A percentile compares a stretch with the other conserved stretches of the same genome.
Evolutionary conservation across 805 yeast genomes (phyloP).

Genomic region (Nakazawaea ishiwadae): DNA sequence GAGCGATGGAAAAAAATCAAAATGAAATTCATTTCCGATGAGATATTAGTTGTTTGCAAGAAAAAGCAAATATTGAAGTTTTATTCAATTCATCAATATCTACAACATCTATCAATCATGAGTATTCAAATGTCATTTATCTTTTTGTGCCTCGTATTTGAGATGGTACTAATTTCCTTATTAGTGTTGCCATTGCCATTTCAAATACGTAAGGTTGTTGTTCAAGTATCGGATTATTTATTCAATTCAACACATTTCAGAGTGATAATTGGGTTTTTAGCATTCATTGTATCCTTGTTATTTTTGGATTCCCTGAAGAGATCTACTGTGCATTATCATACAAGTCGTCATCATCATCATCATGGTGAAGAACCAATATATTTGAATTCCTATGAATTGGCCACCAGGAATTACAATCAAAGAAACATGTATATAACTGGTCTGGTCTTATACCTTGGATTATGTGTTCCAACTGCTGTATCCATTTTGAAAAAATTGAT

Average conservation of each 20-base stretch:
- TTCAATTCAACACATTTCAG: slow-evolving; percentile 31
- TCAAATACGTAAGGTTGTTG: slow-evolving; percentile 32
- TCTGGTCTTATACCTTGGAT: slow-evolving; percentile 42
- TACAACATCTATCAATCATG: slow-evolving; percentile 25
- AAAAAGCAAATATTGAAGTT: no score
- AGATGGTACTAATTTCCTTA: slow-evolving; percentile 38
- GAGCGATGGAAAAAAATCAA: no score
- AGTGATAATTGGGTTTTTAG: slow-evolving; percentile 36
- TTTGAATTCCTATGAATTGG: slow-evolving; percentile 35
- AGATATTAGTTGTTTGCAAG: no score
- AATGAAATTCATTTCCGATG: no score
- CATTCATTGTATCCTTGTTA: slow-evolving; percentile 35
- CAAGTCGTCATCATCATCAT: slow-evolving; percentile 1
- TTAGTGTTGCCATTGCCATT: slow-evolving; percentile 48
- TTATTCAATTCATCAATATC: no score
- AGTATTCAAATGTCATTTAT: slow-evolving; percentile 39
- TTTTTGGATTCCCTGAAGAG: slow-evolving; percentile 39
- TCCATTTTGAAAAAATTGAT: slow-evolving; percentile 41
- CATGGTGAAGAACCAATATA: slow-evolving; percentile 8
- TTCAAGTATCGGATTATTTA: slow-evolving; percentile 26
- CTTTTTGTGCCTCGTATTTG: slow-evolving; percentile 38
- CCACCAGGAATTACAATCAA: slow-evolving; percentile 51
- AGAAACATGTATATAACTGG: slow-evolving; percentile 53
- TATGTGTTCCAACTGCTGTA: slow-evolving; percentile 40
- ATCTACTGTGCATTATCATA: slow-evolving; percentile 6